Evolutionary conservation across 306 rosid genomes (phyloP), one percentile per base, ranked within the genome.

Genomic region (Acacia confusa): DNA sequence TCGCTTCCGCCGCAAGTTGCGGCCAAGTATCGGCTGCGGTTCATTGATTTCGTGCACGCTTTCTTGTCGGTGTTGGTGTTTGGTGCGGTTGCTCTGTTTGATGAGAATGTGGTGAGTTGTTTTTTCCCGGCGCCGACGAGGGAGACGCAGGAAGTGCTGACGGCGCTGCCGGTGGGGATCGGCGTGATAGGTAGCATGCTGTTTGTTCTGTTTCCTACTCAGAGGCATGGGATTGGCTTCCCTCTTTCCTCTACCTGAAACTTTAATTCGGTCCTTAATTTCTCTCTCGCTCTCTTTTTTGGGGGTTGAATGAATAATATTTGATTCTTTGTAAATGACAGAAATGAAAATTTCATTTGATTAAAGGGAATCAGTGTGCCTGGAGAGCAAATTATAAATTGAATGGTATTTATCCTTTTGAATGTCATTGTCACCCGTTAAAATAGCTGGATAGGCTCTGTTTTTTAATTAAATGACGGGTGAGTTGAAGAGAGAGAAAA

Each of bases 191-290:
- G 92, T 47, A 83, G 97, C 78, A 78, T 87, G 78, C 80, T 92
- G 60, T 90, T 92, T 70, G 79, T 92, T 84, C 70, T 67, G 9
- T 91, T 91, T 55, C 98, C 98, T 22, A 73, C 89, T 16, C 65
- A 76, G 25, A 89, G 98, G 55, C 97, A 92, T 79, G 98, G 97
- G 52, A 88, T 94, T 84, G 98, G 97, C 75, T 92, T 92, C 81
- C 88, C 92, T 41, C 87, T 88, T 53, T 84, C 92, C 28, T n/a
- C 85, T 53, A 82, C 72, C 70, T 55, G 12, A 53, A 7, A 6
- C 8, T 11, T 41, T 0, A 44, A 44, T 44, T 44, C 11, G 11
- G 11, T 44, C 0, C 6, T 45, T 13, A 10, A 44, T 44, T 14
- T 45, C 6, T 13, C 14, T 13, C 1, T n/a, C n/a, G n/a, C n/a